Conservation (phyloP, 345 rosid species). For the Bruguiera sexangula region DNA sequence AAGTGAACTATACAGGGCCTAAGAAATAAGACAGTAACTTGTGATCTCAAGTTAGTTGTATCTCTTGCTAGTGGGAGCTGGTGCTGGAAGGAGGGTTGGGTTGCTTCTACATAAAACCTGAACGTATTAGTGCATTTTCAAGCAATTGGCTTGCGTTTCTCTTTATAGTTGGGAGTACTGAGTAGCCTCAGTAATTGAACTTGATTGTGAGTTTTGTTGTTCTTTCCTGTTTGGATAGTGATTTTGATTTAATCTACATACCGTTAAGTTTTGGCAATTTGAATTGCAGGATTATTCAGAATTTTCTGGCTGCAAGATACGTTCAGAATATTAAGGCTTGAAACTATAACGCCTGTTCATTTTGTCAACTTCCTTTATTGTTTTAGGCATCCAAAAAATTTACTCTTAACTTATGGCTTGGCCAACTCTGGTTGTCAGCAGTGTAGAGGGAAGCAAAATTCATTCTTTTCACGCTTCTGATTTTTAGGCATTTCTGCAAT, state of each 20-base stretch:
- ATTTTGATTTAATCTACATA: background rate
- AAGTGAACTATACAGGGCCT: no score
- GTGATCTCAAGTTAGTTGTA: background rate
- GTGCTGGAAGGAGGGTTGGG: background rate
- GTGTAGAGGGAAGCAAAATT: constrained; percentile 24
- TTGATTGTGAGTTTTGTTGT: background rate
- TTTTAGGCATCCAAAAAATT: background rate
- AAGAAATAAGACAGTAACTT: background rate
- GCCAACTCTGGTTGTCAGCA: constrained; percentile 26
- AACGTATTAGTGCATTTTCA: background rate
- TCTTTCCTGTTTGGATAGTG: background rate
- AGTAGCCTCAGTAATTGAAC: background rate
- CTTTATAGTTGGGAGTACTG: background rate
- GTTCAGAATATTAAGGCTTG: background rate
- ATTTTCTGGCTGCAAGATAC: background rate
- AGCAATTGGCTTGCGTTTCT: background rate
- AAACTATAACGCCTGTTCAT: background rate
- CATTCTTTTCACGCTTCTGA: constrained; percentile 23
- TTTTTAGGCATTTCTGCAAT: constrained; percentile 33
- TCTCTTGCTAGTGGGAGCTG: background rate
- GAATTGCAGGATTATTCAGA: background rate
- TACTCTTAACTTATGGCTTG: constrained; percentile 8
- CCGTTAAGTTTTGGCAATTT: background rate
- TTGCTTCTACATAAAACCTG: background rate
- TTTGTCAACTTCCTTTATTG: background rate